phyloP scores from a whole-genome alignment of 1,284 basidiomycete genomes.

The Hymenochaete sp. region DNA sequence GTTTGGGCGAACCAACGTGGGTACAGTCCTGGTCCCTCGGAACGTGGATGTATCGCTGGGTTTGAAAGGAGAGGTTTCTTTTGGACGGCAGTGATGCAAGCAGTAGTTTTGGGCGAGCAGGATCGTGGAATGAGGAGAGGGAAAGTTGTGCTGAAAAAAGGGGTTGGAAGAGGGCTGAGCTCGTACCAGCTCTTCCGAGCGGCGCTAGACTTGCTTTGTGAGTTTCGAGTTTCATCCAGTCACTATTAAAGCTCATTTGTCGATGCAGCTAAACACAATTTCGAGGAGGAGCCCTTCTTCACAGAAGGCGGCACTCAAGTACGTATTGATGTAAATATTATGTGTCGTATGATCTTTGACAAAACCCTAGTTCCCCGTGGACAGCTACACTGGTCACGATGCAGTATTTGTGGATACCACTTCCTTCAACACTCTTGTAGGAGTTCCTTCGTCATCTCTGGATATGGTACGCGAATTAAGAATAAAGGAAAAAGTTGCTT shows the following conservation, averaged over 20 bases:
- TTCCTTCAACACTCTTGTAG: slow-evolving; percentile 72
- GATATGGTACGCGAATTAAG: slow-evolving; percentile 44
- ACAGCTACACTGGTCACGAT: slow-evolving; percentile 44
- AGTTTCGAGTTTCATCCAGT: slow-evolving; percentile 20
- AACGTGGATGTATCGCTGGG: slow-evolving; percentile 51
- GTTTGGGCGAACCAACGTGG: slow-evolving; percentile 90
- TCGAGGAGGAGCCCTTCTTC: slow-evolving; percentile 53
- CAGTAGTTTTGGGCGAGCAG: slow-evolving; percentile 68
- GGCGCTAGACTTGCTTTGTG: slow-evolving; percentile 70
- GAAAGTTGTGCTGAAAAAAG: slow-evolving; percentile 38
- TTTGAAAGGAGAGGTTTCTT: slow-evolving; percentile 60
- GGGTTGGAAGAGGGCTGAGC: slow-evolving; percentile 65
- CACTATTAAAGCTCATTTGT: neutral
- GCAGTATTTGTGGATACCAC: slow-evolving; percentile 78
- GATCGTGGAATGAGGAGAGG: slow-evolving; percentile 24
- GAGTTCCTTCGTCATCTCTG: slow-evolving; percentile 62
- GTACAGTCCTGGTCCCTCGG: slow-evolving; percentile 37
- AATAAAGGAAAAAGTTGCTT: neutral
- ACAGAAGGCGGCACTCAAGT: slow-evolving; percentile 43
- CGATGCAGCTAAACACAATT: slow-evolving; percentile 60
- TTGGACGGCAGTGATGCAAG: slow-evolving; percentile 65
- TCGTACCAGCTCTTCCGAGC: slow-evolving; percentile 85
- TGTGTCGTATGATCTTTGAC: slow-evolving; percentile 1
- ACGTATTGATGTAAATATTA: slow-evolving; percentile 14
- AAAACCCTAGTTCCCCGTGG: slow-evolving; percentile 40